Base-by-base conservation (phyloP, 192 early-diverging fungal genomes). In the Backusella australiensis region DNA sequence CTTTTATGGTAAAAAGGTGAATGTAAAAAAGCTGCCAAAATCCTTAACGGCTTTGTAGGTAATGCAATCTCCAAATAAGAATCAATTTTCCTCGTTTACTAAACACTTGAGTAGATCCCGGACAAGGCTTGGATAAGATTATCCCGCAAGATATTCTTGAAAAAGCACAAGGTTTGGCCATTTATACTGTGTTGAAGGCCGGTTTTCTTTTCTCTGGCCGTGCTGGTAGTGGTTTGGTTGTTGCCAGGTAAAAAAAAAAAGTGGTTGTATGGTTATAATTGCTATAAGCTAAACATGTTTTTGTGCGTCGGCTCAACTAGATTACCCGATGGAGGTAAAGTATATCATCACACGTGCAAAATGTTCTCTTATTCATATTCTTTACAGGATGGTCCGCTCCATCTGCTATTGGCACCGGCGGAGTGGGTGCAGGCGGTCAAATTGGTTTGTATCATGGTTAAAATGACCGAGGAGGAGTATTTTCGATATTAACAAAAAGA, bases 141-240 rank as follows among this genome's bases (percentile, higher is more conserved):
- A 94, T 93, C 75, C 92, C 93, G 44, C 38, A 82, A 4, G 76
- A 81, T 56, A 88, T 94, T 71, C 77, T 94, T 34, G 75, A 75
- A 41, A 92, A 94, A 67, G 94, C 95, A 49, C 91, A 94, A 79
- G 97, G 97, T 19, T 87, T 99, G n/a, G 97, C 97, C 56, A 93
- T 99, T 41, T 85, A 97, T 78, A 94, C 94, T 1, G 97, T 97
- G 6, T 78, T 98, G 75, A 99, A 99, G 78, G 97, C 92, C 32
- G 97, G 97, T 1, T 97, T 97, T 72, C 81, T 96, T 6, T 96
- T 93, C 86, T 94, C 95, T 5, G 96, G 95, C 2, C 90, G 96
- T 35, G 90, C 92, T 32, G 97, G 97, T 38, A 89, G 93, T 11
- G 97, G 97, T 0, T 83, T 99, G 19, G 95, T 97, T 32, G 89